A percentile compares a stretch with the other conserved stretches of the same genome.
phyloP scores from a whole-genome alignment of 768 basidiomycete species.

The Erythrobasidium yunnanense region DNA sequence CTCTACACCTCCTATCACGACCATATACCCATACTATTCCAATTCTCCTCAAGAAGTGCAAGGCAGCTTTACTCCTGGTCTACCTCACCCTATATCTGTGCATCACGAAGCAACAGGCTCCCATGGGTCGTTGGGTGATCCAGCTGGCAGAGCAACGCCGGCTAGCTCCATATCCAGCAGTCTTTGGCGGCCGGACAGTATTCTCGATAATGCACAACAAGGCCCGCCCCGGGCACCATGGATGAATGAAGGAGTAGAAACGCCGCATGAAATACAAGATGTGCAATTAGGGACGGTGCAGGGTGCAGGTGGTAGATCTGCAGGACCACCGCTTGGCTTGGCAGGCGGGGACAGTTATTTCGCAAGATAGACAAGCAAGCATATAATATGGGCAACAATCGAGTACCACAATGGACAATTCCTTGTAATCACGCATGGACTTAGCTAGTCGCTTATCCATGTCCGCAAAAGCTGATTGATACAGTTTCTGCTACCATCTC shows the following conservation, averaged over 20 bases:
- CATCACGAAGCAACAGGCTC: too few species aligned
- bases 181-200: too few species aligned
- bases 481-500: too few species aligned
- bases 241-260: conserved; percentile 4
- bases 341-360: background rate
- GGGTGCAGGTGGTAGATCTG: background rate
- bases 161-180: too few species aligned
- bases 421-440: too few species aligned
- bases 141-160: too few species aligned
- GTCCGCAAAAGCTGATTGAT: too few species aligned
- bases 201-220: background rate
- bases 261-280: conserved; percentile 21
- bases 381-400: background rate
- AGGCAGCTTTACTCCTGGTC: background rate
- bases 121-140: too few species aligned
- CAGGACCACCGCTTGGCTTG: background rate
- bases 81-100: too few species aligned
- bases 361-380: too few species aligned
- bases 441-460: too few species aligned
- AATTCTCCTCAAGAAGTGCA: background rate
- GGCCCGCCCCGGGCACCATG: background rate
- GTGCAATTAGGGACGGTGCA: conserved; percentile 3
- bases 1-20: background rate
- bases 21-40: background rate
- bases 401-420: too few species aligned